Base-by-base conservation (phyloP, 179 eudicot species). In the Silene coronaria region DNA sequence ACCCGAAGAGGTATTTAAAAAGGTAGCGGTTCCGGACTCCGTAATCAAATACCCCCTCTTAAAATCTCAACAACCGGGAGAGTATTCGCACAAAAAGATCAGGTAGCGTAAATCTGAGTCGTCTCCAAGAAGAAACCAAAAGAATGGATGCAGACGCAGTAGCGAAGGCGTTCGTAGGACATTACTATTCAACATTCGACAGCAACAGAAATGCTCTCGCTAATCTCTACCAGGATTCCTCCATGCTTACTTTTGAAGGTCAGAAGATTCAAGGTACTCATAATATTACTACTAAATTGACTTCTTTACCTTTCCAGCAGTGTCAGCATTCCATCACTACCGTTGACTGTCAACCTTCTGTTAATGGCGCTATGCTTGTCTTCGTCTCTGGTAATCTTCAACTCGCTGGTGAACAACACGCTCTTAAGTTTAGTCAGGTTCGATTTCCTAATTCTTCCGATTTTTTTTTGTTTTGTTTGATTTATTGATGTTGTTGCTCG, bases 101-200 rank as follows among this genome's bases (percentile, higher is more conserved):
- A 42, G 45, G 45, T 38, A 38, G 45, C 45, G 45, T 38, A 38
- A 42, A 42, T 42, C 48, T 42, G 48, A 42, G 48, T 28, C 32
- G 1, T 10, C 48, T 42, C 48, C 46, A 42, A 42, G 2, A 42
- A 42, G 2, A 38, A 8, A 42, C 2, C 7, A 42, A 11, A 42
- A 11, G 9, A 42, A 91, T 93, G 93, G 98, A 93, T 86, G 88
- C 95, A 22, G 92, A 91, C 73, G 78, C 87, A 8, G 85, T 93
- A 2, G 67, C 98, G 2, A 88, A 85, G 78, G 96, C 97, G 3
- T 93, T 93, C 79, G 98, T 93, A 4, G 93, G 87, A 69, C 97
- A 93, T 85, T 93, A 93, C 93, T 93, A 93, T 89, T 17, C 88
- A 4, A 91, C 97, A 0, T 93, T 93, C 91, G 98, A 93, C 27